A percentile compares a stretch with the other conserved stretches of the same genome.
These are phyloP conservation scores for Nemania abortiva DNA, from an alignment of 2,329 filamentous ascomycete genomes.

Conservation along the genomic window DNA sequence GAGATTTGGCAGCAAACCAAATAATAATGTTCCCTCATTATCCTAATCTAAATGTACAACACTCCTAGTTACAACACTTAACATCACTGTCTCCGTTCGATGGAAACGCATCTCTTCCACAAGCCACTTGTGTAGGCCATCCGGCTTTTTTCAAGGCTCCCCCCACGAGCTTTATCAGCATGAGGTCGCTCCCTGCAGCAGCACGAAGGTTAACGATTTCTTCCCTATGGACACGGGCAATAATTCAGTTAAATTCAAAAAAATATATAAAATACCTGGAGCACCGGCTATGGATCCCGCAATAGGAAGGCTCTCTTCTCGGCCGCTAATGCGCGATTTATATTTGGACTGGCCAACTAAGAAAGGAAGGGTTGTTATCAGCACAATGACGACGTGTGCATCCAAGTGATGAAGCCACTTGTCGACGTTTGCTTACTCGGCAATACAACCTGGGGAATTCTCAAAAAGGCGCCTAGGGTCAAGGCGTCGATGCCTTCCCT, in stretches of 20 bases:
- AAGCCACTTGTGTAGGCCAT: not conserved
- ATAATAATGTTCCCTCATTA: no score
- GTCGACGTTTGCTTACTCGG: not conserved
- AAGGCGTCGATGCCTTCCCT: not conserved
- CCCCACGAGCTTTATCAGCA: not conserved
- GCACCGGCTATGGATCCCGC: not conserved
- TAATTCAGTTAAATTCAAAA: not conserved
- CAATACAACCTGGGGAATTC: not conserved
- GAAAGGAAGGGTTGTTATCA: not conserved
- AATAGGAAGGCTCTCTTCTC: not conserved
- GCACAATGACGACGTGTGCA: not conserved
- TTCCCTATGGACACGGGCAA: not conserved
- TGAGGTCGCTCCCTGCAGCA: not conserved
- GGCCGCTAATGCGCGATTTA: not conserved
- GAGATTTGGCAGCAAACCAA: no score
- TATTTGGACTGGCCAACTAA: not conserved
- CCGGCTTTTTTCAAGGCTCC: not conserved
- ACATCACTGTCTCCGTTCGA: not conserved
- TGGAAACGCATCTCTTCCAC: not conserved
- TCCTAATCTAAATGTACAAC: no score
- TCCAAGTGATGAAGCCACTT: not conserved
- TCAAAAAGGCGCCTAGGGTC: not conserved
- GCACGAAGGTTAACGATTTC: not conserved
- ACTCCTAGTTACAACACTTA: slow-evolving; percentile 7
- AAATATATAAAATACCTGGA: not conserved